These are phyloP conservation scores for Trichoderma sp. DNA, from an alignment of 2,329 filamentous ascomycete species.

Conservation along the genomic window DNA sequence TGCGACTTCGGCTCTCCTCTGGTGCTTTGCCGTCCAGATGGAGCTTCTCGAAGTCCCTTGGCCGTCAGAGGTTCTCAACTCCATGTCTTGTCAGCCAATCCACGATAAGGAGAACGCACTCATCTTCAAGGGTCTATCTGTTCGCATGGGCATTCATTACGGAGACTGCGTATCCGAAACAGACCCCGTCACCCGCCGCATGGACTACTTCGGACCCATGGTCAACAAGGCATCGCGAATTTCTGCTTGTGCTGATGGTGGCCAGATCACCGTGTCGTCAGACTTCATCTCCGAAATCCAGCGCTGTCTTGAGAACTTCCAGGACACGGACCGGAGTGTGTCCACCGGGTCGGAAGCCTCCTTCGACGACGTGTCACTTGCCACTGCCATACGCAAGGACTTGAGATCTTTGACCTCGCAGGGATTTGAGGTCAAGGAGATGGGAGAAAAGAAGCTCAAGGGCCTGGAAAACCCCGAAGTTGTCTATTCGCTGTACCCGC, in stretches of 20 bases:
- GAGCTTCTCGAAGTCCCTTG: conserved; percentile 85
- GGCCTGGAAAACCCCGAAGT: conserved; percentile 96
- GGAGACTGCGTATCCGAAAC: conserved; percentile 92
- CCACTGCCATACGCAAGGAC: conserved; percentile 81
- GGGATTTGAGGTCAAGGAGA: conserved; percentile 95
- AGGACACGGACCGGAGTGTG: conserved; percentile 75
- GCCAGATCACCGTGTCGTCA: conserved; percentile 93
- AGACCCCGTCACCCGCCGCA: conserved; percentile 93
- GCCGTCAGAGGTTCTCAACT: conserved; percentile 90
- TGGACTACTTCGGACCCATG: conserved; percentile 99
- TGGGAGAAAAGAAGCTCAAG: conserved; percentile 93
- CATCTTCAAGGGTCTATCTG: conserved; percentile 92
- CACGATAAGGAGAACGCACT: conserved; percentile 81
- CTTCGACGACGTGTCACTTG: conserved; percentile 73
- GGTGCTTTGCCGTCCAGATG: conserved; percentile 94
- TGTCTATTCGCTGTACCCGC: conserved; percentile 93
- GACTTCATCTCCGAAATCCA: conserved; percentile 98
- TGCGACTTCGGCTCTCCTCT: conserved; percentile 88
- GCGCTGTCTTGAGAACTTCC: conserved; percentile 83
- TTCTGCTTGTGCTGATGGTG: conserved; percentile 90
- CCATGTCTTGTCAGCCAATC: conserved; percentile 79
- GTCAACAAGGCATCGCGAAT: conserved; percentile 97
- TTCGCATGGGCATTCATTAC: conserved; percentile 97
- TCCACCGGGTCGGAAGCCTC: conserved; percentile 67
- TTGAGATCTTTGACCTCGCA: conserved; percentile 83